A percentile compares a stretch with the other conserved stretches of the same genome.
Evolutionary conservation across 306 rosid species (phyloP).

Genomic region (Notholithocarpus densiflorus): DNA sequence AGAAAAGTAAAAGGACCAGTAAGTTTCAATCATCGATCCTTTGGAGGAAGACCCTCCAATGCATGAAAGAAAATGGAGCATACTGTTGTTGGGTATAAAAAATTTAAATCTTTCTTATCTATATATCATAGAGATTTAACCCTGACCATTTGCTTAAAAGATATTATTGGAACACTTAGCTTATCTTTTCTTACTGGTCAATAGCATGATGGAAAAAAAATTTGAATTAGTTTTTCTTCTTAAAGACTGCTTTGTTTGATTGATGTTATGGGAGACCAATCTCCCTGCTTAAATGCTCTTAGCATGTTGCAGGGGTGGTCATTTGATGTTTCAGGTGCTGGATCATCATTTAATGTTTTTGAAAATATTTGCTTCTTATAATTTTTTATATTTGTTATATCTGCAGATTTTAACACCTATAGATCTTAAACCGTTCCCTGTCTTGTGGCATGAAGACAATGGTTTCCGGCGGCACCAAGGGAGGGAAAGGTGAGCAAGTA

Average conservation of each 20-base stretch:
- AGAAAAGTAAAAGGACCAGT: background rate
- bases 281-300: background rate
- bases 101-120: constrained; percentile 1
- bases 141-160: background rate
- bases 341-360: background rate
- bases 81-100: background rate
- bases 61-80: background rate
- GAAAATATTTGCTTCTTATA: background rate
- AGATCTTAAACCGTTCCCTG: constrained; percentile 78
- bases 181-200: background rate
- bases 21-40: background rate
- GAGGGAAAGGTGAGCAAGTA: constrained; percentile 73
- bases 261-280: background rate
- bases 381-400: constrained; percentile 19
- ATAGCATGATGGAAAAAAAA: background rate
- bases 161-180: background rate
- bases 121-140: background rate
- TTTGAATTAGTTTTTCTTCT: background rate
- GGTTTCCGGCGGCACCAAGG: constrained; percentile 59
- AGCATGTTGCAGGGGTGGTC: background rate
- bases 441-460: constrained; percentile 90
- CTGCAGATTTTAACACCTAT: constrained; percentile 67
- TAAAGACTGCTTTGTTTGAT: background rate
- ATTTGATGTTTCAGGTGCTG: background rate
- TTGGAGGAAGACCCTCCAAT: background rate